A percentile compares a stretch with the other conserved stretches of the same genome.
Conservation (phyloP, 129 eudicot species). For the Kitagawia praeruptora region DNA sequence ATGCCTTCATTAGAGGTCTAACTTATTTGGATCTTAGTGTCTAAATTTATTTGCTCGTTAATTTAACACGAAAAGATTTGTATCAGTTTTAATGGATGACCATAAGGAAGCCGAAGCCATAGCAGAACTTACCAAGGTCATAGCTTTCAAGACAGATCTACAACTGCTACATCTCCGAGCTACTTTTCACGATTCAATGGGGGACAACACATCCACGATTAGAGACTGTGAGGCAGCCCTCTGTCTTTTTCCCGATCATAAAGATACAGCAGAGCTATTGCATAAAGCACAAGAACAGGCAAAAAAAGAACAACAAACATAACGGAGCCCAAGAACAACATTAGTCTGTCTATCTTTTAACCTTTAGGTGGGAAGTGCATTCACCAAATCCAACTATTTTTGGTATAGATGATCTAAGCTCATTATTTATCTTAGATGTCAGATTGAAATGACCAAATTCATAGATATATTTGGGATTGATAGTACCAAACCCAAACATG, state of each 20-base stretch:
- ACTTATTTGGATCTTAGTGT: not conserved
- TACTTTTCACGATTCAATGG: slow-evolving; percentile 55
- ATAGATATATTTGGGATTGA: too few species aligned
- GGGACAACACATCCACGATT: slow-evolving; percentile 27
- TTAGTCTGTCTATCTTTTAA: not conserved
- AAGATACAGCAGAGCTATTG: slow-evolving; percentile 44
- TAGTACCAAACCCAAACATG: too few species aligned
- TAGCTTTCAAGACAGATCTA: slow-evolving; percentile 47
- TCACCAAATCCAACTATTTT: not conserved
- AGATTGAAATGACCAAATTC: not conserved
- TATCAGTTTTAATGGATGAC: slow-evolving; percentile 56
- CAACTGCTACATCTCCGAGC: slow-evolving; percentile 62
- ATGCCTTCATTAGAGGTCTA: not conserved
- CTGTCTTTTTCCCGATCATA: slow-evolving; percentile 43
- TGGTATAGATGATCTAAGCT: not conserved
- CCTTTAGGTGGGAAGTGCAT: slow-evolving; percentile 2
- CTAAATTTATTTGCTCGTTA: not conserved
- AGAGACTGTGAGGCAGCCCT: slow-evolving; percentile 59
- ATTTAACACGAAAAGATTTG: not conserved
- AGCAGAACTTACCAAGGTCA: slow-evolving; percentile 43
- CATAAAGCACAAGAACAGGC: slow-evolving; percentile 22
- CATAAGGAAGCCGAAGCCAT: slow-evolving; percentile 56
- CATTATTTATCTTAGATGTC: not conserved
- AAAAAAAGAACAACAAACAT: slow-evolving; percentile 7
- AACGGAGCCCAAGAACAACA: slow-evolving; percentile 4